Evolutionary conservation across 2,329 filamentous ascomycete species (phyloP).

Genomic region (Arthrocladium fulminans): DNA sequence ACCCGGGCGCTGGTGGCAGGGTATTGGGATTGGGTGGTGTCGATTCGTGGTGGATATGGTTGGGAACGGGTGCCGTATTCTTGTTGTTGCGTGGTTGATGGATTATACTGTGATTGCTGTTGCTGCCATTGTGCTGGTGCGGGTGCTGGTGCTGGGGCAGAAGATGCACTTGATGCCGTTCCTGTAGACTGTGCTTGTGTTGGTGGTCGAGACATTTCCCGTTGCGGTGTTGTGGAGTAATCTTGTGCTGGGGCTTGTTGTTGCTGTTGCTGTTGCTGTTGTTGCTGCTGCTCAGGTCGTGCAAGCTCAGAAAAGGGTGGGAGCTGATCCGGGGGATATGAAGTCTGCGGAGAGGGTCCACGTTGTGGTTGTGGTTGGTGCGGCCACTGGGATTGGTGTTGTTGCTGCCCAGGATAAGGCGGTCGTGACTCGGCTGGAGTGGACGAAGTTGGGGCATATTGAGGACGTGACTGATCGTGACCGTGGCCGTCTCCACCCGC

Average conservation of each 20-base stretch:
- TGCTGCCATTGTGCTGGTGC: constrained; percentile 3
- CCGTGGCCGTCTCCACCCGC: constrained; percentile 31
- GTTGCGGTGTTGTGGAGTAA: constrained; percentile 7
- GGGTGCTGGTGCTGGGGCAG: constrained; percentile 1
- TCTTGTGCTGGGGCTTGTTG: constrained; percentile 6
- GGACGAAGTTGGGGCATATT: constrained; percentile 34
- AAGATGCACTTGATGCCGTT: constrained; percentile 1
- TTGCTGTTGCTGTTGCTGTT: neutral
- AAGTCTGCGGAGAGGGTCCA: constrained; percentile 4
- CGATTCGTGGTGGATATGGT: constrained; percentile 3
- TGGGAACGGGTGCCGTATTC: neutral
- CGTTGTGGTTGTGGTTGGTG: constrained; percentile 15
- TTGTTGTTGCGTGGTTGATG: constrained; percentile 3
- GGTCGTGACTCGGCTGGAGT: constrained; percentile 10
- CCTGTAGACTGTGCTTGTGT: constrained; percentile 12
- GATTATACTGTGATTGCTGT: neutral
- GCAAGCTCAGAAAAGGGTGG: constrained; percentile 19
- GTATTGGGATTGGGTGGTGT: constrained; percentile 9
- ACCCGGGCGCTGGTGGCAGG: constrained; percentile 1
- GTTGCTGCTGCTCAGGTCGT: constrained; percentile 11
- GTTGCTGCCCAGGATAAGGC: constrained; percentile 15
- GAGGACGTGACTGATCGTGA: constrained; percentile 32
- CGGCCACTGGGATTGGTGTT: constrained; percentile 14
- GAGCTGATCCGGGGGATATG: constrained; percentile 18
- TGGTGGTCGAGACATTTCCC: constrained; percentile 17